A percentile compares a stretch with the other conserved stretches of the same genome.
phyloP scores from a whole-genome alignment of 768 basidiomycete species.

The Tulasnella sp. region DNA sequence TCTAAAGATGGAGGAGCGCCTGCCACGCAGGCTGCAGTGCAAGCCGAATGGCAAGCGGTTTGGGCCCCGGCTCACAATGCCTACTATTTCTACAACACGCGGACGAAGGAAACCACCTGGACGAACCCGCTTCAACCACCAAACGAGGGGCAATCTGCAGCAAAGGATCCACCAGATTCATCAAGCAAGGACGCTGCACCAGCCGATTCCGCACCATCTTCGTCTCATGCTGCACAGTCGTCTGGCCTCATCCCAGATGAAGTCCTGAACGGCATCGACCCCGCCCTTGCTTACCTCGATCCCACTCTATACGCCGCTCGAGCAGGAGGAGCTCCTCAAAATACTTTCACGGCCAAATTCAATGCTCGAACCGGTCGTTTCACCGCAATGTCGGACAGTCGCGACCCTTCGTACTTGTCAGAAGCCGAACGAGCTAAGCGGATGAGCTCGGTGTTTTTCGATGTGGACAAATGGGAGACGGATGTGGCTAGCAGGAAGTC shows the following conservation, averaged over 20 bases:
- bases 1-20: neutral
- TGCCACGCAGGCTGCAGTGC: conserved; percentile 24
- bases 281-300: conserved; percentile 70
- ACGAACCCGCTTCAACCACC: conserved; percentile 50
- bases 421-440: conserved; percentile 75
- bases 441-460: conserved; percentile 86
- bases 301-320: conserved; percentile 47
- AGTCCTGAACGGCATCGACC: conserved; percentile 63
- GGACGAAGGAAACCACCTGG: conserved; percentile 78
- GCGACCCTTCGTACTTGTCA: conserved; percentile 67
- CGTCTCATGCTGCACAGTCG: neutral
- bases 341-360: conserved; percentile 41
- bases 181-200: neutral
- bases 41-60: conserved; percentile 66
- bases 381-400: conserved; percentile 45
- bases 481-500: conserved; percentile 46
- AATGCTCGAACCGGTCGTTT: conserved; percentile 72
- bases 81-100: conserved; percentile 77
- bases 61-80: conserved; percentile 68
- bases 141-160: conserved; percentile 29
- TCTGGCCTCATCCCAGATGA: neutral
- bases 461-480: conserved; percentile 70
- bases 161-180: conserved; percentile 16
- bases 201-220: neutral
- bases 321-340: conserved; percentile 31